phyloP scores from a whole-genome alignment of 164 flowering plant genomes.

The Stephania japonica region DNA sequence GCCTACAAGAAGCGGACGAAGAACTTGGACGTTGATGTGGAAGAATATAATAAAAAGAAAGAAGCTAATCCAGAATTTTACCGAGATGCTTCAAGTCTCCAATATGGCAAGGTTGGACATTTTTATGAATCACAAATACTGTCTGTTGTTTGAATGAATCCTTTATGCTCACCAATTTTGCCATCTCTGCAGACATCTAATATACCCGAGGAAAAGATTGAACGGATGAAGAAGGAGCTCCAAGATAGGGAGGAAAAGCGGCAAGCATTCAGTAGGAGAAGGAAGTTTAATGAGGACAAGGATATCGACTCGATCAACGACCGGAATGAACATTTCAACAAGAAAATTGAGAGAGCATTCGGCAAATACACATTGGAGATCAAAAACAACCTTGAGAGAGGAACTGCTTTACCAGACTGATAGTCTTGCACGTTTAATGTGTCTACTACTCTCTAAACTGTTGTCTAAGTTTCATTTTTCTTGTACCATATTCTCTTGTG shows the following conservation, averaged over 20 bases:
- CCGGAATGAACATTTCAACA: constrained; percentile 97
- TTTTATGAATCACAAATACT: neutral
- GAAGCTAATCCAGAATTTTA: constrained; percentile 97
- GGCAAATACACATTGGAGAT: constrained; percentile 96
- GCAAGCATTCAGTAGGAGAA: constrained; percentile 77
- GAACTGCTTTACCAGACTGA: constrained; percentile 96
- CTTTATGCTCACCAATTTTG: neutral
- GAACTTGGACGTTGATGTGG: constrained; percentile 64
- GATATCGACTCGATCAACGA: constrained; percentile 97
- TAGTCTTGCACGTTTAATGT: constrained; percentile 8
- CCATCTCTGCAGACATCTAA: constrained; percentile 54
- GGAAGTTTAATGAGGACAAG: constrained; percentile 89
- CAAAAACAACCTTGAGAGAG: constrained; percentile 94
- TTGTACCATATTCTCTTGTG: neutral
- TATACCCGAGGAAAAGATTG: constrained; percentile 72
- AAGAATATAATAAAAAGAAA: constrained; percentile 77
- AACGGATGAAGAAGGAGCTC: constrained; percentile 88
- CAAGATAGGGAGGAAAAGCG: constrained; percentile 70
- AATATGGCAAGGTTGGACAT: constrained; percentile 76
- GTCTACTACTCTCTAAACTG: neutral
- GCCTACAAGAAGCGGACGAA: constrained; percentile 95
- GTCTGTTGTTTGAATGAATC: neutral
- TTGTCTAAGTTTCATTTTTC: neutral
- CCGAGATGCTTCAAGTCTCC: constrained; percentile 95
- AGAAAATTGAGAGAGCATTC: constrained; percentile 97